Base-by-base conservation (phyloP, 1,139 yeast genomes). In the Yamadazyma atmosphaerica region DNA sequence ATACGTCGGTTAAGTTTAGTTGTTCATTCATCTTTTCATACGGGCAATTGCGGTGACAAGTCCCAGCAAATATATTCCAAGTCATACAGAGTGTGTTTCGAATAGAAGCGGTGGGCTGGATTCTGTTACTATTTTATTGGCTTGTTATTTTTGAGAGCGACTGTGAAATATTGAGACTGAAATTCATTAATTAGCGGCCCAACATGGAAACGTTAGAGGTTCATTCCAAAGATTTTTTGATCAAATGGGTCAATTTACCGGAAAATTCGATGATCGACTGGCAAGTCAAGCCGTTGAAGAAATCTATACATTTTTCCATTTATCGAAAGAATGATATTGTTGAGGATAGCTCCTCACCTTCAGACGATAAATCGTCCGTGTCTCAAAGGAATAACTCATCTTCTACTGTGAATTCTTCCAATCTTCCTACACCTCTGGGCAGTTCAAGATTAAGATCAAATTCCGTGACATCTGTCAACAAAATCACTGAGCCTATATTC, bases 241-340 rank as follows among this genome's bases (percentile, higher is more conserved):
- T 90, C 54, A 87, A 90, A 52, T 92, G 98, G 98, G 81, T 89
- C 43, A 77, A 81, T 46, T 87, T 84, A 7, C 83, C 86, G 0
- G 83, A 79, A 32, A 76, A 80, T 43, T 77, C 83, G 22, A 61
- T 74, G 17, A 75, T 90, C 33, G 79, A 78, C 46, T 92, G 94
- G 85, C 90, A 84, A 55, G 74, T 88, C 35, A 85, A 83, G 53
- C 97, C 98, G 1, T 60, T 83, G 52, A 89, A 86, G 57, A 83
- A 82, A 54, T 85, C 95, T n/a, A 81, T 90, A 49, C 79, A 79
- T 51, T 76, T 81, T 51, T 81, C 85, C 9, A 68, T 81, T 33
- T 83, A 80, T 54, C 61, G 68, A 36, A 72, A 71, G 48, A 65
- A 64, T 24, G 75, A 65, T 12, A 56, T 55, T 4, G 43, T 40